These are phyloP conservation scores for Podospora australis DNA, from an alignment of 495 filamentous ascomycete genomes.

Conservation along the genomic window DNA sequence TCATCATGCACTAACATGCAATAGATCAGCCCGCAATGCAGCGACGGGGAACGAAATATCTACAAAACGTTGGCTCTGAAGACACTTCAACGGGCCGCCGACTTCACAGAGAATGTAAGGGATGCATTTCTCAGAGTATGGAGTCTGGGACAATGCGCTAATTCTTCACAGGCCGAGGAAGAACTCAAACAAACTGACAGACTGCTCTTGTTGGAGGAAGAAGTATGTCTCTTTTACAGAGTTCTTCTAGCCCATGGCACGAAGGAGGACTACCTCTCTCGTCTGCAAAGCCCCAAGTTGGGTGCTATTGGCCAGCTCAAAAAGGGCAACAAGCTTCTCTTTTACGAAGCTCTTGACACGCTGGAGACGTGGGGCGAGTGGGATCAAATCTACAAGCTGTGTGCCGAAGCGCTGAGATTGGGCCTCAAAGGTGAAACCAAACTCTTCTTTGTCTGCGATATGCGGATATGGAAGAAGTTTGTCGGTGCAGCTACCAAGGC, in stretches of 20 bases:
- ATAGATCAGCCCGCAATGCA: conserved; percentile 31
- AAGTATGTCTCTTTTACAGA: conserved; percentile 28
- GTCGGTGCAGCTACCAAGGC: conserved; percentile 25
- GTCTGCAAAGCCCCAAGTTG: conserved; percentile 22
- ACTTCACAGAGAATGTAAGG: conserved; percentile 31
- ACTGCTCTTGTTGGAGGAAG: conserved; percentile 29
- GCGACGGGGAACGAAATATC: conserved; percentile 31
- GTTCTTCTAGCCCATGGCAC: conserved; percentile 24
- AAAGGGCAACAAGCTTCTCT: conserved; percentile 26
- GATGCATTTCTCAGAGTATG: not conserved
- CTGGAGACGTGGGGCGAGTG: conserved; percentile 27
- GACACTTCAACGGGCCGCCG: conserved; percentile 38
- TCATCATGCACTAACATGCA: conserved; percentile 19
- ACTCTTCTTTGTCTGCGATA: conserved; percentile 30
- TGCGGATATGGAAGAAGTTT: conserved; percentile 26
- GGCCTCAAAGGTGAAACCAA: conserved; percentile 19
- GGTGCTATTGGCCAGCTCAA: conserved; percentile 26
- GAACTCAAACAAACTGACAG: conserved; percentile 22
- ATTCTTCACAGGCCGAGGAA: conserved; percentile 12
- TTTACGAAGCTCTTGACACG: conserved; percentile 22
- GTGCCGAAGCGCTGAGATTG: conserved; percentile 19
- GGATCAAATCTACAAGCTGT: conserved; percentile 29
- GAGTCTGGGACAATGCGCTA: not conserved
- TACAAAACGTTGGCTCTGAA: conserved; percentile 35
- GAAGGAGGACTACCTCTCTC: conserved; percentile 24